Evolutionary conservation across 768 basidiomycete genomes (phyloP), one percentile per base, ranked within the genome.

Genomic region (Cystofilobasidium capitatum): DNA sequence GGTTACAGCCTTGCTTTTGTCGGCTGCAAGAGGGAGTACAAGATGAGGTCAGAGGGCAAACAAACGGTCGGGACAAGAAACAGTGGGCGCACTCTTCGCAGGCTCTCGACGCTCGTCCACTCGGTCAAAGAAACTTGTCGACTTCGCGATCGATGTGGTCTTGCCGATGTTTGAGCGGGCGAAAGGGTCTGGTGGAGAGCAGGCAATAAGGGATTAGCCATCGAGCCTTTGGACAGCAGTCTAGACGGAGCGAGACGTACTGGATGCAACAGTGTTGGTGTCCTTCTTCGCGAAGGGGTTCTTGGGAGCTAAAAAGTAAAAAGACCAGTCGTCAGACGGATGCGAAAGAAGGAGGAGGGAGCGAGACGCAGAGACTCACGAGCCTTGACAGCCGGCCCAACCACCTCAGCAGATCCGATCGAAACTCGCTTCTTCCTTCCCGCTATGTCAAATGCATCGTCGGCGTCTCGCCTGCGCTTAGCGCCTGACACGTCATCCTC

Each of bases 1-100:
- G 70, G 75, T 83, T 78, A 77, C 79, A 69, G 81, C 77, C 54
- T 71, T 71, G 33, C n/a, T 33, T 9, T 49, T 67, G 35, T 31
- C 37, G 24, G 16, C 45, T 31, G 44, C 42, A 33, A 26, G n/a
- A 42, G 29, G 16, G 6, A 1, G 24, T 16, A 22, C 9, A 24
- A 61, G 26, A 29, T 26, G 31, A 22, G 8, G n/a, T n/a, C n/a
- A n/a, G n/a, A n/a, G 29, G 31, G 45, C 44, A 22, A 45, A 8
- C 4, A 6, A 12, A 13, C 7, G 9, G 9, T 37, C 14, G 39
- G 4, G 39, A 44, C 5, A 8, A 40, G 16, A 35, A 6, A 9
- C 33, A 36, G 7, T 13, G 26, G 42, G 5, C 37, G 12, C 29
- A 68, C 66, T 37, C 54, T 44, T 54, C 20, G 45, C 14, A 9